Base-by-base conservation (phyloP, 1,139 yeast genomes). In the Zygosaccharomyces pseudobailii region DNA sequence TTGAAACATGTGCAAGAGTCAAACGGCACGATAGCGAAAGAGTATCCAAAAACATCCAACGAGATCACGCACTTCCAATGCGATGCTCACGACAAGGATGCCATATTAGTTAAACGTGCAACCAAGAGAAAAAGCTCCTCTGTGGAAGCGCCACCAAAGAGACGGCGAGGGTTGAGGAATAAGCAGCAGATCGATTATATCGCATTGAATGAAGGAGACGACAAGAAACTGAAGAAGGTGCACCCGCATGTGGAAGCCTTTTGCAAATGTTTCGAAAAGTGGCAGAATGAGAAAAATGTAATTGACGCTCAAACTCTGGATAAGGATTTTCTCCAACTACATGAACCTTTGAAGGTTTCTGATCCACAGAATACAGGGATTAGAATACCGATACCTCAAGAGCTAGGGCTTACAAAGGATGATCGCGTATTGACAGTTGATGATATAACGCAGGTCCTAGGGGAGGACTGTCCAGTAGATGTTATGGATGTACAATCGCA, bases 401-500 rank as follows among this genome's bases (percentile, higher is more conserved):
- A 61, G 3, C 62, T 43, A 5, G 50, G 51, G 8, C 13, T 13
- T 7, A 34, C 40, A 19, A 30, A 39, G 30, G 32, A 46, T 4
- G 42, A 37, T 13, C 17, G 35, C 30, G 9, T 35, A 10, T 21
- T 57, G 21, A 51, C 56, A 9, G 62, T 58, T 3, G 76, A 78
- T 43, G 71, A 78, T 49, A 76, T 88, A 1, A 73, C 86, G 0
- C 74, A 75, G 3, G 63, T 72, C 24, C 76, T 87, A 21, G 96
- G 96, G 0, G 75, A 68, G 1, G 85, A 82, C 36, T 68, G 71
- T 3, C 76, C 78, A 0, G 76, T 89, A 1, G 95, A 88, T 51
- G 96, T 89, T 1, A 87, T 87, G 94, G 96, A 89, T 61, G 96
- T 88, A 4, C 74, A 87, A 19, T 83, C 95, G 0, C 97, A 89